A percentile compares a stretch with the other conserved stretches of the same genome.
Evolutionary conservation across 2,329 filamentous ascomycete genomes (phyloP).

Genomic region (Neonectria ditissima): DNA sequence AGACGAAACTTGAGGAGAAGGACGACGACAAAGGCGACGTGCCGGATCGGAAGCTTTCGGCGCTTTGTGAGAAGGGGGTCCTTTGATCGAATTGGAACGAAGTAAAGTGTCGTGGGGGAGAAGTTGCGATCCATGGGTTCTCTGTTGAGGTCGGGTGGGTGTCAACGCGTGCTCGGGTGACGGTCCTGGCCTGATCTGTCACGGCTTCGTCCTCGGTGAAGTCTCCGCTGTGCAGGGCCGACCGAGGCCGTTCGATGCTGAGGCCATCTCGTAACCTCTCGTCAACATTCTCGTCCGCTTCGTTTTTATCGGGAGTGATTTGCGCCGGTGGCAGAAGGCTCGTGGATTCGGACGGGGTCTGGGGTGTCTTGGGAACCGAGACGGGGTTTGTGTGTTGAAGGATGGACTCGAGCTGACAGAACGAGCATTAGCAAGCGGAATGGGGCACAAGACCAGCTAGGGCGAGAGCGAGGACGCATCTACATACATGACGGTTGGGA

Average conservation of each 20-base stretch:
- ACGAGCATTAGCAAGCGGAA: slow-evolving; percentile 26
- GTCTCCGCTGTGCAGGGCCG: slow-evolving; percentile 76
- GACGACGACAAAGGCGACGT: slow-evolving; percentile 77
- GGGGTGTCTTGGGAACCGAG: slow-evolving; percentile 40
- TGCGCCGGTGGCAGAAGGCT: slow-evolving; percentile 59
- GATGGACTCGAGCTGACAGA: slow-evolving; percentile 54
- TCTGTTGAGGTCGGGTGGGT: slow-evolving; percentile 38
- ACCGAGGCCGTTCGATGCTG: slow-evolving; percentile 84
- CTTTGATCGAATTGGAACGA: slow-evolving; percentile 59
- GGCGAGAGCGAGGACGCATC: slow-evolving; percentile 1
- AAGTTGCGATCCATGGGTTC: slow-evolving; percentile 64
- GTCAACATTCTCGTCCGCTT: slow-evolving; percentile 45
- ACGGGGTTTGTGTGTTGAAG: slow-evolving; percentile 42
- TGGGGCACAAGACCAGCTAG: neutral
- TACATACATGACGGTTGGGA: slow-evolving; percentile 69
- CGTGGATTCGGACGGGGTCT: slow-evolving; percentile 52
- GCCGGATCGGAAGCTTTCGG: slow-evolving; percentile 56
- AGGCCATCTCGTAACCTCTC: slow-evolving; percentile 65
- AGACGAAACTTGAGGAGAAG: slow-evolving; percentile 81
- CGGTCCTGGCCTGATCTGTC: slow-evolving; percentile 24
- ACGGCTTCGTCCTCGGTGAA: slow-evolving; percentile 62
- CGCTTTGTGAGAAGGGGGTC: slow-evolving; percentile 46
- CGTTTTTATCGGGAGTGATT: slow-evolving; percentile 60
- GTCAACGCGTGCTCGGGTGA: slow-evolving; percentile 21
- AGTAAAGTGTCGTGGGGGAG: slow-evolving; percentile 65